Percentiles rank a stretch among this genome's conserved stretches.
These are phyloP conservation scores for Salvia splendens DNA, from an alignment of 257 asterid genomes.

Conservation along the genomic window DNA sequence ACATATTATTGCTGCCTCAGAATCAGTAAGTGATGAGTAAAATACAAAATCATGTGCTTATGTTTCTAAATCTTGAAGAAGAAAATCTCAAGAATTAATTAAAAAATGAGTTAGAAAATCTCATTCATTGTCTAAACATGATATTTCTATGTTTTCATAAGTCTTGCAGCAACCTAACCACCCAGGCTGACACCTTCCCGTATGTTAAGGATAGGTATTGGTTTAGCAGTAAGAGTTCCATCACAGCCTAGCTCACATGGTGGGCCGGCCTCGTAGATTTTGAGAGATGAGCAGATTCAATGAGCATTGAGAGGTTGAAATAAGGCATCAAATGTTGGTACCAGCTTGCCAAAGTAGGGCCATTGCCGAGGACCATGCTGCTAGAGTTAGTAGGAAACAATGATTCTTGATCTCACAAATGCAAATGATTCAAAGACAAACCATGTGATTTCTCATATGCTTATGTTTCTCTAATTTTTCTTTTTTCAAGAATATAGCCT, in stretches of 20 bases:
- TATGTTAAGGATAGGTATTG: not conserved
- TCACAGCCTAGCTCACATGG: not conserved
- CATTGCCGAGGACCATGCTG: not conserved
- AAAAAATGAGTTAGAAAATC: too few relatives aligned
- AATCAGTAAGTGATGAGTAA: too few relatives aligned
- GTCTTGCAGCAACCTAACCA: constrained; percentile 5
- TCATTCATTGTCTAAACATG: too few relatives aligned
- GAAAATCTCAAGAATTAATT: not conserved
- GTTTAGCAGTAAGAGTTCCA: not conserved
- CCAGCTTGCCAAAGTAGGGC: not conserved
- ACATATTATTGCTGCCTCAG: too few relatives aligned
- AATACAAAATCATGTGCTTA: too few relatives aligned
- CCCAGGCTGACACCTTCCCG: not conserved
- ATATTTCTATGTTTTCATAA: not conserved
- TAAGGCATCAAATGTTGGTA: not conserved
- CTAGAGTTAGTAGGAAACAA: not conserved
- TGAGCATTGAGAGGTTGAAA: too few relatives aligned
- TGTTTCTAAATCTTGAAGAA: not conserved
- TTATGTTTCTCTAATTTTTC: constrained; percentile 15
- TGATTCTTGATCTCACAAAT: not conserved
- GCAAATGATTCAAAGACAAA: constrained; percentile 25
- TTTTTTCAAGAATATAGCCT: not conserved
- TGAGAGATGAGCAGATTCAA: not conserved
- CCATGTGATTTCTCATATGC: constrained; percentile 39
- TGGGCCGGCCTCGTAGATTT: constrained; percentile 5